Evolutionary conservation across 192 early-diverging fungal genomes (phyloP), one percentile per base, ranked within the genome.

Genomic region (Diversispora epigaea): DNA sequence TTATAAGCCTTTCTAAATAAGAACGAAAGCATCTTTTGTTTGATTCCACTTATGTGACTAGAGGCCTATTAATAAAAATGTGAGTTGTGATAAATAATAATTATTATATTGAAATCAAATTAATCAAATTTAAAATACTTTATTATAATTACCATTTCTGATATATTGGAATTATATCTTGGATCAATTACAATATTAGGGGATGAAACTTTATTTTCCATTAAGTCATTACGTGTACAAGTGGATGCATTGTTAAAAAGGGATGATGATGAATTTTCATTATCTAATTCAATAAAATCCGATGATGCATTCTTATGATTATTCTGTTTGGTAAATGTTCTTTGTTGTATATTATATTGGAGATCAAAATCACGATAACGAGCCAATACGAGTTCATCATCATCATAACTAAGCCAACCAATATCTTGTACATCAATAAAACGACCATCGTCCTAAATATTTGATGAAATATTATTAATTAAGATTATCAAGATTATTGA

Each of bases 11-110:
- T 79, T 43, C 82, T 80, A 72, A 82, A 92, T 12, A 93, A 76
- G 78, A 81, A 91, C 0, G 87, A 62, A 86, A 93, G 81, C 6
- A 92, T 73, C 9, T 87, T 84, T 65, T 93, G 92, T 73, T 91
- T 88, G 55, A 93, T 77, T 3, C 92, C 92, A 66, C 88, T 85
- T 32, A 91, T 78, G 22, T 63, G 83, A 46, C 75, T 73, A 22
- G 79, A 67, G 22, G 76, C 62, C 19, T 73, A 76, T 77, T 77
- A n/a, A 71, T 7, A 44, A 25, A 52, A n/a, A 17, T 64, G 6
- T 11, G 55, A 46, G 50, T 66, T 49, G 4, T 15, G 21, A 19
- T 32, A 2, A 32, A 32, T 32, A 32, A 32, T 32, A 32, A 32
- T 32, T 32, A 32, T n/a, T n/a, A n/a, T n/a, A n/a, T 32, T 32